Evolutionary conservation across 2,329 filamentous ascomycete species (phyloP).

Genomic region (Monosporascus cannonballus): DNA sequence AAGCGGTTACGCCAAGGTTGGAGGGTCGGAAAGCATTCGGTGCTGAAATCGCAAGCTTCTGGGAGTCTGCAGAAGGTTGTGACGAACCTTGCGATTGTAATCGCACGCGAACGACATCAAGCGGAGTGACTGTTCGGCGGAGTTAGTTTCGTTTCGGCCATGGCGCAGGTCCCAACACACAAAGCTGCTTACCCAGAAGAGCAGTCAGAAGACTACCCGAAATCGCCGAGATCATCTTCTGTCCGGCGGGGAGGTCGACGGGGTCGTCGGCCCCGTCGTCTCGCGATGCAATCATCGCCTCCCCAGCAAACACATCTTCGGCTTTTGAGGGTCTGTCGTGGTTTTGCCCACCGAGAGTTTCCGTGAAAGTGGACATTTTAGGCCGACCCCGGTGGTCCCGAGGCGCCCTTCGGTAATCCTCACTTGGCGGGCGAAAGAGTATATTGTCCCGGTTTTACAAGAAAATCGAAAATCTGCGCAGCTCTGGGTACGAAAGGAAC

Average conservation of each 20-base stretch:
- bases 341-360: slow-evolving; percentile 26
- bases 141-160: background rate
- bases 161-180: background rate
- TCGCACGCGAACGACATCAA: slow-evolving; percentile 93
- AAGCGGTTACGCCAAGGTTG: slow-evolving; percentile 86
- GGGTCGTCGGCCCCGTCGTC: slow-evolving; percentile 36
- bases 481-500: no score
- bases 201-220: slow-evolving; percentile 87
- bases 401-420: slow-evolving; percentile 14
- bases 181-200: slow-evolving; percentile 61
- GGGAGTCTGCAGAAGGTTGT: slow-evolving; percentile 45
- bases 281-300: slow-evolving; percentile 26
- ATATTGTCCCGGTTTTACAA: background rate
- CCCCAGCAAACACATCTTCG: slow-evolving; percentile 28
- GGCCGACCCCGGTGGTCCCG: slow-evolving; percentile 20
- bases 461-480: no score
- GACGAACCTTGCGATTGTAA: slow-evolving; percentile 71
- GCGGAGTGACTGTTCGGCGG: slow-evolving; percentile 68
- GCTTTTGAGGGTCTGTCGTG: slow-evolving; percentile 30
- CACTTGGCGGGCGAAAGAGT: background rate
- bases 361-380: slow-evolving; percentile 16
- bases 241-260: slow-evolving; percentile 68
- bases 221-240: slow-evolving; percentile 94
- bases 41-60: slow-evolving; percentile 50
- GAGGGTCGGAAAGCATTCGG: slow-evolving; percentile 65